These are phyloP conservation scores for Venturia asperata DNA, from an alignment of 2,329 filamentous ascomycete genomes.

Conservation along the genomic window DNA sequence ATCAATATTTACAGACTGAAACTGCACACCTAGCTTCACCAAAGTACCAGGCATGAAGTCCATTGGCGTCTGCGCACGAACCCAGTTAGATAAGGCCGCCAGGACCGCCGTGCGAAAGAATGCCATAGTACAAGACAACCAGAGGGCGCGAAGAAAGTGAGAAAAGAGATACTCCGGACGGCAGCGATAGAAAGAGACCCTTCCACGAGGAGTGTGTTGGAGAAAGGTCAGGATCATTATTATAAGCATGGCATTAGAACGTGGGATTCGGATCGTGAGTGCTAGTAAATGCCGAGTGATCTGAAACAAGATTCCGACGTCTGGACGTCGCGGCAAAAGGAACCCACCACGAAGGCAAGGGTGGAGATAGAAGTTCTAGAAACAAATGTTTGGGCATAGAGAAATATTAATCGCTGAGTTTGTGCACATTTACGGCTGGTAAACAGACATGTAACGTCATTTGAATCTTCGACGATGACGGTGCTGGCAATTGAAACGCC, in stretches of 20 bases:
- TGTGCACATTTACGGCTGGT: background rate
- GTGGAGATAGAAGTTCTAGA: background rate
- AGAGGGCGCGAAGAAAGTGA: background rate
- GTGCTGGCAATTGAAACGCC: background rate
- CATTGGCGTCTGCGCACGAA: slow-evolving; percentile 17
- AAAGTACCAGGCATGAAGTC: slow-evolving; percentile 19
- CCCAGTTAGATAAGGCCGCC: slow-evolving; percentile 6
- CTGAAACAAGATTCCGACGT: slow-evolving; percentile 10
- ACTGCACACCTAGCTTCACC: slow-evolving; percentile 18
- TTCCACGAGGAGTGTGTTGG: background rate
- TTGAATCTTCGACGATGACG: background rate
- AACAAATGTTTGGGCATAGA: background rate
- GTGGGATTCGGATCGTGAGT: background rate
- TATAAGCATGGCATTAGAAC: background rate
- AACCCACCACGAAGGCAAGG: background rate
- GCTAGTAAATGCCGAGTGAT: background rate
- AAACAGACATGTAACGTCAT: slow-evolving; percentile 3
- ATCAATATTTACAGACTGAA: slow-evolving; percentile 15
- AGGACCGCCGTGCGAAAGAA: background rate
- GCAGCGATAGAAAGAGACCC: background rate
- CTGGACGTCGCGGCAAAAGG: background rate
- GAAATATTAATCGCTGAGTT: background rate
- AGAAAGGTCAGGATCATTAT: background rate
- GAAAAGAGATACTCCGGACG: background rate
- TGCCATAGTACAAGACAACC: background rate